A percentile compares a stretch with the other conserved stretches of the same genome.
phyloP scores from a whole-genome alignment of 164 flowering plant genomes.

The Annona cherimola region DNA sequence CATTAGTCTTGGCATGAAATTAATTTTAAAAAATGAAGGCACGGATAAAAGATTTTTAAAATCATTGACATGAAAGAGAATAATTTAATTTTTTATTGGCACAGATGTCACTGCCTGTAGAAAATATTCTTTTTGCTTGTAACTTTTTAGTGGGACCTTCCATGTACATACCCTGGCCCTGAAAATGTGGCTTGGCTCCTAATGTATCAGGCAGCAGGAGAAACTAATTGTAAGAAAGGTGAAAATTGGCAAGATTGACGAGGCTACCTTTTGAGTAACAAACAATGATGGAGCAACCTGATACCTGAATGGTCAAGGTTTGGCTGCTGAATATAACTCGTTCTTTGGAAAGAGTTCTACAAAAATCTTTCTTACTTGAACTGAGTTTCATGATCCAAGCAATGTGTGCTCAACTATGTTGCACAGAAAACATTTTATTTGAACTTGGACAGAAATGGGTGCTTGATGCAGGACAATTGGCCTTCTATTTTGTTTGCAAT shows the following conservation, averaged over 20 bases:
- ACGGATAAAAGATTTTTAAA: too few species aligned
- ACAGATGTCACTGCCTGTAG: too few species aligned
- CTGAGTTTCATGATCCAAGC: not conserved
- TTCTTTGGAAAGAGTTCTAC: not conserved
- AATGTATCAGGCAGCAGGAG: not conserved
- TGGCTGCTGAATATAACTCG: not conserved
- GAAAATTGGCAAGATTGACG: not conserved
- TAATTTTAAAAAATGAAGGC: too few species aligned
- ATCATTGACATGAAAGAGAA: too few species aligned
- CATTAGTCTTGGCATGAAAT: too few species aligned
- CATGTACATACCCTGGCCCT: not conserved
- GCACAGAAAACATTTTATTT: not conserved
- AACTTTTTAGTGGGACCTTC: not conserved
- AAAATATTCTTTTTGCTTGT: too few species aligned
- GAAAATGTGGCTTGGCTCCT: not conserved
- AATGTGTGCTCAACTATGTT: not conserved
- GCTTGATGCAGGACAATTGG: slow-evolving; percentile 66
- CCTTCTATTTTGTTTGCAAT: slow-evolving; percentile 72
- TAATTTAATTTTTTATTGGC: too few species aligned
- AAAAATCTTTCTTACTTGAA: not conserved
- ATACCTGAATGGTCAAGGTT: not conserved
- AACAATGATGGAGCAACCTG: not conserved
- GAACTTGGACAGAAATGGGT: not conserved
- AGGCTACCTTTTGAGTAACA: not conserved
- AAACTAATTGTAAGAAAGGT: too few species aligned